These are phyloP conservation scores for Euphorbia lathyris DNA, from an alignment of 345 rosid species.

Conservation along the genomic window DNA sequence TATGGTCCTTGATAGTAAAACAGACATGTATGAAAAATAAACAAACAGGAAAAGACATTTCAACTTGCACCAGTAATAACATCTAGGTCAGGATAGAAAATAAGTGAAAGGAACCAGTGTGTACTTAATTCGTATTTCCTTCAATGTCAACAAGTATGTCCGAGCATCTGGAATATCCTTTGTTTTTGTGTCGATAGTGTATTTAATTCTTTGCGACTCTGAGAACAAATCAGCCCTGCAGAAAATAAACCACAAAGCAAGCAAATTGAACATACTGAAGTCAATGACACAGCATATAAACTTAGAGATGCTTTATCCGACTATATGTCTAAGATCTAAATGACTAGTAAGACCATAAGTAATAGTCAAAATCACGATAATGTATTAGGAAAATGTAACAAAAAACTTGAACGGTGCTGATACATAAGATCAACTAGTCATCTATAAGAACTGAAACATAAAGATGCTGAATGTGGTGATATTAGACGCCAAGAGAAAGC, in stretches of 20 bases:
- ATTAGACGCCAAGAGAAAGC: background rate
- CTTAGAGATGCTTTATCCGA: background rate
- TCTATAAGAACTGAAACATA: background rate
- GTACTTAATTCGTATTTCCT: conserved; percentile 75
- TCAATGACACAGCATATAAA: background rate
- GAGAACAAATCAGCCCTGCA: conserved; percentile 86
- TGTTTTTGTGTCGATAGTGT: conserved; percentile 60
- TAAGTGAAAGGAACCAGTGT: conserved; percentile 11
- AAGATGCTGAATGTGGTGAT: background rate
- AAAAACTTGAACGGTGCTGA: background rate
- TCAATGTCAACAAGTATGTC: conserved; percentile 63
- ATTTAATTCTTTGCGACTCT: conserved; percentile 73
- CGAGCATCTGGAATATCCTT: conserved; percentile 84
- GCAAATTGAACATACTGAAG: conserved; percentile 6
- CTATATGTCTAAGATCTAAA: background rate
- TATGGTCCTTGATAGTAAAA: background rate
- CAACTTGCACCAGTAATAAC: conserved; percentile 1
- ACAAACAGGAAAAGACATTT: background rate
- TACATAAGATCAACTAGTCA: background rate
- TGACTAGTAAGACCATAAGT: background rate
- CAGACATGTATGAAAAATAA: background rate
- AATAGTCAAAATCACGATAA: background rate
- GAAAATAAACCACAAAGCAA: conserved; percentile 15
- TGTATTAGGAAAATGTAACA: background rate
- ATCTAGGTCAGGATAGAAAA: background rate